phyloP scores from a whole-genome alignment of 805 yeast species.

The Kazachstania kunashirensis region DNA sequence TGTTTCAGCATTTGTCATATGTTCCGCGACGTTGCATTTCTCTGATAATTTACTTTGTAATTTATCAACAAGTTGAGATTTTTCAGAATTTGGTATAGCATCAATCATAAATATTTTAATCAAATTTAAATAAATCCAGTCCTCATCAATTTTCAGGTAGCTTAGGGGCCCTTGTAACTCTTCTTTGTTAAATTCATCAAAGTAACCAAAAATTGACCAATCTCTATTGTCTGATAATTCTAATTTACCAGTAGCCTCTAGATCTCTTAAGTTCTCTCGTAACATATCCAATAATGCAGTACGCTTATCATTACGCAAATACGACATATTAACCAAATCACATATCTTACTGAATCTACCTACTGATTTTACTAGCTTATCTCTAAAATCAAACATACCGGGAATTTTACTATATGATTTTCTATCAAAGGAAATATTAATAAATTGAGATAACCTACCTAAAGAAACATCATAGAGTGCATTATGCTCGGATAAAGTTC shows the following conservation, averaged over 20 bases:
- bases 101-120: constrained; percentile 20
- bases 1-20: constrained; percentile 9
- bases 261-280: constrained; percentile 24
- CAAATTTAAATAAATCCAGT: constrained; percentile 9
- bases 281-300: constrained; percentile 11
- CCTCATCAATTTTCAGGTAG: constrained; percentile 10
- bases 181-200: constrained; percentile 3
- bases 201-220: constrained; percentile 15
- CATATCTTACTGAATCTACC: constrained; percentile 30
- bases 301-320: constrained; percentile 27
- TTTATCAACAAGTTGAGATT: not conserved
- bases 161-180: constrained; percentile 10
- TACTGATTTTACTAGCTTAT: constrained; percentile 42
- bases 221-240: constrained; percentile 22
- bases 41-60: not conserved
- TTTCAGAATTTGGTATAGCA: constrained; percentile 6
- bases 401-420: constrained; percentile 56
- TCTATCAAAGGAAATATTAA: constrained; percentile 46
- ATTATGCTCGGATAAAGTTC: constrained; percentile 31
- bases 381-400: constrained; percentile 55
- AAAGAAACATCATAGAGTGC: constrained; percentile 44
- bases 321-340: constrained; percentile 19
- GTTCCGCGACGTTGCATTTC: not conserved
- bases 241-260: constrained; percentile 21
- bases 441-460: constrained; percentile 41